Conservation (phyloP, 2,329 filamentous ascomycete genomes). For the Didymellaceae sp. region DNA sequence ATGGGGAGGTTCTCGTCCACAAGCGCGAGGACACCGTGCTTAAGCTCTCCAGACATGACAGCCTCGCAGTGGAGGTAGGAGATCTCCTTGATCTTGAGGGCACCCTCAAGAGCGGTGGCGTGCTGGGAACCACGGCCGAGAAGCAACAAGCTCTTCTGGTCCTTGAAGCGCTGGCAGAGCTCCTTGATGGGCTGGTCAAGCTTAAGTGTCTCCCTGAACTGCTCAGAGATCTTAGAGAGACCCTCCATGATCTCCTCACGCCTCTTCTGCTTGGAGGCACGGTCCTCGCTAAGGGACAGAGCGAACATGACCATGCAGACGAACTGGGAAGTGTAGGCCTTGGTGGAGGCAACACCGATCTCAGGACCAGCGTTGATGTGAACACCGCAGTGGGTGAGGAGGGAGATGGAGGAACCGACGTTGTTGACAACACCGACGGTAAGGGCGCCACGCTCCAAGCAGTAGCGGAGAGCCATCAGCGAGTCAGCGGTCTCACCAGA, state of each 20-base stretch:
- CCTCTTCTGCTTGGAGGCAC: constrained; percentile 89
- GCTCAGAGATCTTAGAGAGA: constrained; percentile 81
- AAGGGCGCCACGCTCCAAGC: constrained; percentile 93
- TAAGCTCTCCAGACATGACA: constrained; percentile 99
- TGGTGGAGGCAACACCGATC: constrained; percentile 98
- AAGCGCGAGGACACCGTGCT: constrained; percentile 96
- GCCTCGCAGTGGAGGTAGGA: constrained; percentile 99
- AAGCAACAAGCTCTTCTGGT: constrained; percentile 94
- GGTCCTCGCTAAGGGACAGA: constrained; percentile 92
- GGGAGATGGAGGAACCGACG: constrained; percentile 96
- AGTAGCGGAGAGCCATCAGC: constrained; percentile 95
- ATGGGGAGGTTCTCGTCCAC: constrained; percentile 99
- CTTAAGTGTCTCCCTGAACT: constrained; percentile 91
- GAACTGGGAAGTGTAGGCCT: constrained; percentile 99
- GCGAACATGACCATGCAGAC: constrained; percentile 99
- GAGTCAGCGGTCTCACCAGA: constrained; percentile 99
- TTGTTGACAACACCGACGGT: constrained; percentile 99
- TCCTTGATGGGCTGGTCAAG: constrained; percentile 94
- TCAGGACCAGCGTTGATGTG: constrained; percentile 99
- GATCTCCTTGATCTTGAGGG: constrained; percentile 99
- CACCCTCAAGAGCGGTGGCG: constrained; percentile 94
- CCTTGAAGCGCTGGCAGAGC: constrained; percentile 91
- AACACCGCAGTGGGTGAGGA: constrained; percentile 98
- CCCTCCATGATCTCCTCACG: constrained; percentile 97
- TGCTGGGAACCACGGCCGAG: constrained; percentile 95